These are phyloP conservation scores for Tricholoma sp. DNA, from an alignment of 768 basidiomycete genomes.

Conservation along the genomic window DNA sequence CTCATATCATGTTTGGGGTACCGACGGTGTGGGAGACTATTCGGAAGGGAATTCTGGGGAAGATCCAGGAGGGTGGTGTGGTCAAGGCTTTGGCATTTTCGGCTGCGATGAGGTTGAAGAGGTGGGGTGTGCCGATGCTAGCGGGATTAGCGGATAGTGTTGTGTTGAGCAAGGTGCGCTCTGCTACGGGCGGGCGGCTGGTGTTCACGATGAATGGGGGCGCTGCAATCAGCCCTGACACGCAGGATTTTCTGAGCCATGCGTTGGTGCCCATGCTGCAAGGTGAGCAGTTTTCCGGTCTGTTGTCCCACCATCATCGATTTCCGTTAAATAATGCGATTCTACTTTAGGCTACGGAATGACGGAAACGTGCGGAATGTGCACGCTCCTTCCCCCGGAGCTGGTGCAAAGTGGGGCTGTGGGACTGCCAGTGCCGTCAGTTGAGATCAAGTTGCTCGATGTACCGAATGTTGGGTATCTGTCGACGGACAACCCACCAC, in stretches of 20 bases:
- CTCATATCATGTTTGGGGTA: slow-evolving; percentile 91
- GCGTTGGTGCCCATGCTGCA: slow-evolving; percentile 83
- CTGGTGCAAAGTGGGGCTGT: slow-evolving; percentile 68
- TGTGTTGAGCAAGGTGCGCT: slow-evolving; percentile 70
- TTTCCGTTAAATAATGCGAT: not conserved
- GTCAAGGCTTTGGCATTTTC: slow-evolving; percentile 77
- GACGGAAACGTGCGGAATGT: slow-evolving; percentile 94
- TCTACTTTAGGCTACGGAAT: slow-evolving; percentile 74
- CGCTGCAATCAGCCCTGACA: slow-evolving; percentile 78
- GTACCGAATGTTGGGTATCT: slow-evolving; percentile 83
- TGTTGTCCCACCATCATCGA: not conserved
- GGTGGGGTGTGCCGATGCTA: slow-evolving; percentile 59
- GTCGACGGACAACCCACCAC: slow-evolving; percentile 64
- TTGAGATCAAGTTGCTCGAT: slow-evolving; percentile 85
- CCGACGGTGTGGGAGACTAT: slow-evolving; percentile 98
- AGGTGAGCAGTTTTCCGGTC: slow-evolving; percentile 46
- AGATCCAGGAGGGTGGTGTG: slow-evolving; percentile 64
- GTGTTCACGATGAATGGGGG: slow-evolving; percentile 81
- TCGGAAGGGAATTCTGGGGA: slow-evolving; percentile 86
- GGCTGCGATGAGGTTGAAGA: slow-evolving; percentile 73
- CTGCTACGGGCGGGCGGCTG: slow-evolving; percentile 84
- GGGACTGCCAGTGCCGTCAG: slow-evolving; percentile 80
- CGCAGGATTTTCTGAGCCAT: slow-evolving; percentile 84
- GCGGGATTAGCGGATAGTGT: slow-evolving; percentile 64
- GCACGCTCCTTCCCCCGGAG: slow-evolving; percentile 80